Base-by-base conservation (phyloP, 2,329 filamentous ascomycete species). In the Colletotrichum sp. region DNA sequence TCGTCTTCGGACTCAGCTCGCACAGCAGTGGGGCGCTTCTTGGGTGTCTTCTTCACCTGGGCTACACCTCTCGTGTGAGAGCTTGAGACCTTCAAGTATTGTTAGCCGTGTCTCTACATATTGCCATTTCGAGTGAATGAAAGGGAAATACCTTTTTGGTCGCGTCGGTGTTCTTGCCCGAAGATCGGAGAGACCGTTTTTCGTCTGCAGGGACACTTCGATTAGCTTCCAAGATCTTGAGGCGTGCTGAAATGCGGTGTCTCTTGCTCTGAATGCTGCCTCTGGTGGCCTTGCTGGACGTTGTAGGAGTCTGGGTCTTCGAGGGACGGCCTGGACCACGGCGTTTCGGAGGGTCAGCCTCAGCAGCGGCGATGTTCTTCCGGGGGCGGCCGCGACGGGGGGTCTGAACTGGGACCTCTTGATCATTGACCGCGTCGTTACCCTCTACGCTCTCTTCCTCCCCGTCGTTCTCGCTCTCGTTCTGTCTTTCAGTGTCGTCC, bases 1-100 rank as follows among this genome's bases (percentile, higher is more conserved):
- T 52, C n/a, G 5, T 80, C 79, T 15, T 79, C 77, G 8, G 78
- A 70, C 5, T 28, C 69, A 52, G 21, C 30, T 8, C 21, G 59
- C 30, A n/a, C 12, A 24, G 44, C n/a, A 3, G 21, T 13, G 6
- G 57, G 30, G 21, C 16, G 24, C 36, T 66, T 71, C 24, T 59
- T 71, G 10, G 44, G 18, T 3, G 49, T 62, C 39, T 69, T 76
- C 15, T 69, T 76, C 6, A 32, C n/a, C 18, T 52, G 59, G 26
- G 30, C 64, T 7, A 76, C 71, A 49, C 71, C 70, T 59, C 71
- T 44, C 12, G 64, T 65, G n/a, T 69, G 49, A 30, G 59, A n/a
- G 4, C 44, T 36, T 12, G 59, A 15, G 5, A 26, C 13, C 74
- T 74, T n/a, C 9, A 7, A 3, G 26, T 28, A 21, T 7, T 34